Percentiles rank a stretch among this genome's conserved stretches.
Evolutionary conservation across 306 rosid genomes (phyloP).

Genomic region (Cucurbita pepo): DNA sequence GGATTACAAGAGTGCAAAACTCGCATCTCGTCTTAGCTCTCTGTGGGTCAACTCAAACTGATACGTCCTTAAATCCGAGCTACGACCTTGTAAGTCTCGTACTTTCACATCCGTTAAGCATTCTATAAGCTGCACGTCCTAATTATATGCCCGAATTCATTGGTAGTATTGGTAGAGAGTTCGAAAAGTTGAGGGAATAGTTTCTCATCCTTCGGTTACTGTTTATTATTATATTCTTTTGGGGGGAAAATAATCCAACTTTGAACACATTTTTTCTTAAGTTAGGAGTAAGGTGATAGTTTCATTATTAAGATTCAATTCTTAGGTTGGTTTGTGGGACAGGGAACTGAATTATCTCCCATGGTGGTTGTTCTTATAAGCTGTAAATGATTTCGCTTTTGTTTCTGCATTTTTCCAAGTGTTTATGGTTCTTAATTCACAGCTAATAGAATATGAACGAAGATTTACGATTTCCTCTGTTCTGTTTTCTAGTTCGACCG

Average conservation of each 20-base stretch:
- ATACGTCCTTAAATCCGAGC: slow-evolving; percentile 1
- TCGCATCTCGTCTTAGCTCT: slow-evolving; percentile 73
- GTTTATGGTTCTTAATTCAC: neutral
- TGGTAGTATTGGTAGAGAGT: neutral
- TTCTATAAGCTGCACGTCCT: neutral
- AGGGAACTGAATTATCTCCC: slow-evolving; percentile 1
- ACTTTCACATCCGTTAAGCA: neutral
- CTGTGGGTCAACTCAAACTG: slow-evolving; percentile 50
- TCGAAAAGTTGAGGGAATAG: neutral
- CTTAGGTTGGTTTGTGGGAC: slow-evolving; percentile 1
- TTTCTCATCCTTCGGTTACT: neutral
- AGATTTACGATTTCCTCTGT: too few species aligned
- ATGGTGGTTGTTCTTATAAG: neutral
- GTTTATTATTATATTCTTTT: neutral
- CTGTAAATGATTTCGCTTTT: neutral
- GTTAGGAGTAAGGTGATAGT: slow-evolving; percentile 3
- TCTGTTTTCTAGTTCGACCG: too few species aligned
- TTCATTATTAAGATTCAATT: neutral
- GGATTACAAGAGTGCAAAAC: slow-evolving; percentile 93
- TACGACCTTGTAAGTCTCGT: neutral
- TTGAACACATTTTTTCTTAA: neutral
- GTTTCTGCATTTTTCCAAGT: too few species aligned
- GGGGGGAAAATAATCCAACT: neutral
- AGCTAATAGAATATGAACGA: neutral
- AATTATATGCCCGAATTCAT: neutral